Conservation (phyloP, 2,329 filamentous ascomycete genomes). For the Colletotrichum sp. region DNA sequence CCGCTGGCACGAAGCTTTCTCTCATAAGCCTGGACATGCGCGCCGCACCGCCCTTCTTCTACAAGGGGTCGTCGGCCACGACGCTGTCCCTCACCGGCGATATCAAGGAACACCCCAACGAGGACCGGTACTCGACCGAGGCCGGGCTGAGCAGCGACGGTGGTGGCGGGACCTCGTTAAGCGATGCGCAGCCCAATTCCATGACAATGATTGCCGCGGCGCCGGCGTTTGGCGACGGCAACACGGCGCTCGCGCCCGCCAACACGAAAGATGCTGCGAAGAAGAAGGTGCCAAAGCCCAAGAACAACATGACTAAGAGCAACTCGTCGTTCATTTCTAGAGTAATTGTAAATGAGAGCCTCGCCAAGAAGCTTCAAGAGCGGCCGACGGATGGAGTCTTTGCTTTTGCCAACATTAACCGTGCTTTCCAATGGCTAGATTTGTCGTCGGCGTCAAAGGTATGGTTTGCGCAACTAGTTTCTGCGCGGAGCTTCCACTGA, state of each 20-base stretch:
- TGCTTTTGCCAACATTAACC: constrained; percentile 93
- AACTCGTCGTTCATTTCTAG: constrained; percentile 98
- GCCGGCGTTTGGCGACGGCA: constrained; percentile 86
- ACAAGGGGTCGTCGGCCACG: constrained; percentile 57
- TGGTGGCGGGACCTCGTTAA: constrained; percentile 57
- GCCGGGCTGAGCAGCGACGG: constrained; percentile 63
- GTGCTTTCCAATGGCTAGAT: constrained; percentile 96
- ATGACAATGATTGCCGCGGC: constrained; percentile 49
- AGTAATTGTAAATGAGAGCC: constrained; percentile 85
- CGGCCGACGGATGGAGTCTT: constrained; percentile 80
- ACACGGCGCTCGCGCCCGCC: constrained; percentile 70
- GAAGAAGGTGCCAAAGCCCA: constrained; percentile 76
- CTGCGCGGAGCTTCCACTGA: constrained; percentile 27
- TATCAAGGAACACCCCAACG: constrained; percentile 67
- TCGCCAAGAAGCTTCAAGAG: constrained; percentile 81
- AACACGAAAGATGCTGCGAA: constrained; percentile 77
- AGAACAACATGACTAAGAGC: constrained; percentile 98
- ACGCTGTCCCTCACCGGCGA: constrained; percentile 54
- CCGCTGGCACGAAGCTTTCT: constrained; percentile 83
- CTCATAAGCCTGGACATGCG: constrained; percentile 74
- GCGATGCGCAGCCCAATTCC: constrained; percentile 48
- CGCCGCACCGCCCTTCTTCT: constrained; percentile 57
- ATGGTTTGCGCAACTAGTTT: not conserved
- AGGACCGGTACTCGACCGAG: constrained; percentile 65
- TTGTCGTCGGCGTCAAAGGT: constrained; percentile 54